Evolutionary conservation across 164 flowering plant species (phyloP).

Genomic region (Cinnamomum chago): DNA sequence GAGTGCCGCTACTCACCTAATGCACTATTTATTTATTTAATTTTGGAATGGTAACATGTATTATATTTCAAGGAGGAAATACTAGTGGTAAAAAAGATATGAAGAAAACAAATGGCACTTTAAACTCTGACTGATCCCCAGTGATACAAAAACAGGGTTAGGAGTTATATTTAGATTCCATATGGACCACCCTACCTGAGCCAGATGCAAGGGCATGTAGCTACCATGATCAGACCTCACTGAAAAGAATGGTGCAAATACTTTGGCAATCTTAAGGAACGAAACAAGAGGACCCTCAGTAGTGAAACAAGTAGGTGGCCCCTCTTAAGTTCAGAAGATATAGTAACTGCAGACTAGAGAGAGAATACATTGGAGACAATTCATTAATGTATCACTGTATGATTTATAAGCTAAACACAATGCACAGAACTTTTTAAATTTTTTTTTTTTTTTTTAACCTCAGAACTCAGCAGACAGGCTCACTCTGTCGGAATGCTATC

Average conservation of each 20-base stretch:
- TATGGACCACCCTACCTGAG: not conserved
- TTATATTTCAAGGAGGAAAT: no score
- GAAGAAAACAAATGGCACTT: no score
- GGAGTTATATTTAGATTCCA: not conserved
- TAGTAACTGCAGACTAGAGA: not conserved
- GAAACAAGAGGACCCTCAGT: not conserved
- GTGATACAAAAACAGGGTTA: not conserved
- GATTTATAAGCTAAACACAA: not conserved
- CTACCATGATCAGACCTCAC: not conserved
- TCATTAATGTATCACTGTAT: not conserved
- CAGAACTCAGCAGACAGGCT: slow-evolving; percentile 6
- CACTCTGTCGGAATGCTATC: slow-evolving; percentile 40
- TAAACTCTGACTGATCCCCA: no score
- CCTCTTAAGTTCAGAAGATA: not conserved
- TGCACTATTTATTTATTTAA: no score
- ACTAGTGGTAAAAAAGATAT: no score
- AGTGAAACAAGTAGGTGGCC: no score
- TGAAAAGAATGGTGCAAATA: not conserved
- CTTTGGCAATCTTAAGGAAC: not conserved
- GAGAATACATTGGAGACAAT: not conserved
- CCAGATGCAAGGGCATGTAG: not conserved
- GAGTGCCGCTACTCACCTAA: no score
- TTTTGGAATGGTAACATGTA: no score
- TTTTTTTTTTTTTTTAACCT: not conserved
- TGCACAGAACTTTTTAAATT: not conserved